A percentile compares a stretch with the other conserved stretches of the same genome.
Evolutionary conservation across 2,329 filamentous ascomycete genomes (phyloP).

Genomic region (Colletotrichum tofieldiae): DNA sequence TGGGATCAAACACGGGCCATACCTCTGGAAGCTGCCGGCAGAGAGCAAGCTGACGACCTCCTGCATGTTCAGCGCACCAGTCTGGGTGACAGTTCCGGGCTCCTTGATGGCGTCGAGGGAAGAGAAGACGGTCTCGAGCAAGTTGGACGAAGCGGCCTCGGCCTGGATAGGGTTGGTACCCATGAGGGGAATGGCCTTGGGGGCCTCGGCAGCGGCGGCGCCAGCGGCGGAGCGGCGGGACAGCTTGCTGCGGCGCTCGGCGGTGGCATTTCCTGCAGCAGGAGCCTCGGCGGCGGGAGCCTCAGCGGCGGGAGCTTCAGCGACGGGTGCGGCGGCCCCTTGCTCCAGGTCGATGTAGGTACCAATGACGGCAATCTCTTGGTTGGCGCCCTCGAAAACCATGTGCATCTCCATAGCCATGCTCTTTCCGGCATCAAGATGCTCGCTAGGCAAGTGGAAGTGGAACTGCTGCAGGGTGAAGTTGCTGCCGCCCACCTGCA

Average conservation of each 20-base stretch:
- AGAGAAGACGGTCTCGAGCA: slow-evolving; percentile 65
- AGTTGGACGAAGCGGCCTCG: slow-evolving; percentile 53
- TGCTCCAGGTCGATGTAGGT: slow-evolving; percentile 60
- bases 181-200: slow-evolving; percentile 55
- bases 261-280: slow-evolving; percentile 29
- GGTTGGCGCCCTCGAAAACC: slow-evolving; percentile 65
- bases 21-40: slow-evolving; percentile 58
- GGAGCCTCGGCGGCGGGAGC: slow-evolving; percentile 34
- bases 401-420: slow-evolving; percentile 72
- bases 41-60: slow-evolving; percentile 57
- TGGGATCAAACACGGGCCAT: slow-evolving; percentile 19
- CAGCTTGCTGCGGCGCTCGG: slow-evolving; percentile 36
- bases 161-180: slow-evolving; percentile 58
- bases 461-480: slow-evolving; percentile 64
- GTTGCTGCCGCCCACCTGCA: slow-evolving; percentile 52
- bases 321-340: slow-evolving; percentile 43
- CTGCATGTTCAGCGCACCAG: slow-evolving; percentile 60
- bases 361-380: slow-evolving; percentile 61
- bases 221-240: slow-evolving; percentile 23
- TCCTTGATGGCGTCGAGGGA: slow-evolving; percentile 58
- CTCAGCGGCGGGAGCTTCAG: slow-evolving; percentile 37
- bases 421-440: slow-evolving; percentile 61
- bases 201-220: slow-evolving; percentile 26
- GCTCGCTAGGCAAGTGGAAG: slow-evolving; percentile 66
- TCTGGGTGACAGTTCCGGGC: slow-evolving; percentile 59